Percentiles rank a stretch among this genome's conserved stretches.
Conservation (phyloP, 2,329 filamentous ascomycete genomes). For the Fusarium secorum region DNA sequence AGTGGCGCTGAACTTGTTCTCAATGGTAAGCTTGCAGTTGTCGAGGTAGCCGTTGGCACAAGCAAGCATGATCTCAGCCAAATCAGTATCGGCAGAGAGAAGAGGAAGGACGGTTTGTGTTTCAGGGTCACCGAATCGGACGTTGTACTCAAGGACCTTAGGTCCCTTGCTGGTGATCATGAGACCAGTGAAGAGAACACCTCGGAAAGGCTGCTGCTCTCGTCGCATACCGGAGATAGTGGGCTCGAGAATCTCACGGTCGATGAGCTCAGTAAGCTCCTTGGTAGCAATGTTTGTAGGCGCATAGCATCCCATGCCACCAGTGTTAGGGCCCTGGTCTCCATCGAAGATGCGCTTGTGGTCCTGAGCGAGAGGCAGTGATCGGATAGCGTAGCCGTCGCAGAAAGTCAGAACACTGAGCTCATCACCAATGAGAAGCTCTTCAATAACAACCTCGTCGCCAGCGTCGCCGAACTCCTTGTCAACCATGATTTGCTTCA, state of each 20-base stretch:
- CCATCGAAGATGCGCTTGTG: conserved; percentile 95
- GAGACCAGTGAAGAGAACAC: conserved; percentile 86
- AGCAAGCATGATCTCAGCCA: conserved; percentile 85
- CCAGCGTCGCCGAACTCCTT: conserved; percentile 87
- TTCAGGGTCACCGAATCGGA: conserved; percentile 88
- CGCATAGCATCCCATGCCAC: conserved; percentile 97
- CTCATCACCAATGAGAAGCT: conserved; percentile 91
- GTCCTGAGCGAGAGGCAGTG: conserved; percentile 90
- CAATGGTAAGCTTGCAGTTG: conserved; percentile 71
- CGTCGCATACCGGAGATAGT: conserved; percentile 88
- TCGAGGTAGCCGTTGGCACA: conserved; percentile 79
- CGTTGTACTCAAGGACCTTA: conserved; percentile 88
- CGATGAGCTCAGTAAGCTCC: conserved; percentile 78
- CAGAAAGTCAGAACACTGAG: conserved; percentile 90
- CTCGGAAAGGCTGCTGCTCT: conserved; percentile 77
- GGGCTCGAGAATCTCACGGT: conserved; percentile 84
- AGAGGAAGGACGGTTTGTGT: conserved; percentile 83
- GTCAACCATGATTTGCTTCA: conserved; percentile 90
- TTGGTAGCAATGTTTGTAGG: conserved; percentile 82
- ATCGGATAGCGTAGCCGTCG: conserved; percentile 85
- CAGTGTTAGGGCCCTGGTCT: conserved; percentile 91
- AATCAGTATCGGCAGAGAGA: conserved; percentile 77
- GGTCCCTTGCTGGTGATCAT: conserved; percentile 87
- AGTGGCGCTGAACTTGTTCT: conserved; percentile 79
- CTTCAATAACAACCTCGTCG: conserved; percentile 92